Conservation (phyloP, 768 basidiomycete species). For the Boletellus ananas region DNA sequence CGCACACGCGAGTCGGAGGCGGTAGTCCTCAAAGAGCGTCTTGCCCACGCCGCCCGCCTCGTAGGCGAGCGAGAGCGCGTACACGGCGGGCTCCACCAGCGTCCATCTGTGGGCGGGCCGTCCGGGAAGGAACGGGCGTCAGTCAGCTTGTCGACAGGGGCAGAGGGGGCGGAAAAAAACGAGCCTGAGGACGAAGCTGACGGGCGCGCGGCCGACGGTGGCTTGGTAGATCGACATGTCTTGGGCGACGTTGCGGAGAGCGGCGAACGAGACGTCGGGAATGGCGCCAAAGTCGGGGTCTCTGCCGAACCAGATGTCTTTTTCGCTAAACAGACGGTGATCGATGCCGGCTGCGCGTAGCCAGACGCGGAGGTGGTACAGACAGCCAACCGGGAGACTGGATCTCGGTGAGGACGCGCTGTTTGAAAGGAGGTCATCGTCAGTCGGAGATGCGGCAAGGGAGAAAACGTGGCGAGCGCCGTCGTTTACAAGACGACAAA, state of each 20-base stretch:
- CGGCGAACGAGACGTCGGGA: constrained; percentile 53
- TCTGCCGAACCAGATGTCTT: constrained; percentile 62
- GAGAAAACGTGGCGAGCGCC: no score
- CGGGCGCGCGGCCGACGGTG: constrained; percentile 51
- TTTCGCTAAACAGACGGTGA: constrained; percentile 60
- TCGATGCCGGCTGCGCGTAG: constrained; percentile 53
- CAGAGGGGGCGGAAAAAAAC: no score
- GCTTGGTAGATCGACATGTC: constrained; percentile 53
- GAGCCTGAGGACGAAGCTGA: constrained; percentile 52
- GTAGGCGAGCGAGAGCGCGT: constrained; percentile 59
- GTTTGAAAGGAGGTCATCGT: background rate
- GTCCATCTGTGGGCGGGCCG: constrained; percentile 41
- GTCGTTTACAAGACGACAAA: constrained; percentile 59
- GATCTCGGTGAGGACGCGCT: constrained; percentile 61
- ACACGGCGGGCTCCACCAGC: constrained; percentile 39
- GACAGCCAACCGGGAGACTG: constrained; percentile 48
- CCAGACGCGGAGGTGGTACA: constrained; percentile 63
- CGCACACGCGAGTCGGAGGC: constrained; percentile 52
- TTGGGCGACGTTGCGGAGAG: constrained; percentile 39
- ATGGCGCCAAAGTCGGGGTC: constrained; percentile 63
- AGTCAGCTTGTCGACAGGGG: background rate
- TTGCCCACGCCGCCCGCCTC: constrained; percentile 60
- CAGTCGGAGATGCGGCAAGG: background rate
- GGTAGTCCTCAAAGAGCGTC: constrained; percentile 49
- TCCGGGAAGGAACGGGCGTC: background rate